Conservation (phyloP, 192 early-diverging fungal species). For the Coemansia reversa region DNA sequence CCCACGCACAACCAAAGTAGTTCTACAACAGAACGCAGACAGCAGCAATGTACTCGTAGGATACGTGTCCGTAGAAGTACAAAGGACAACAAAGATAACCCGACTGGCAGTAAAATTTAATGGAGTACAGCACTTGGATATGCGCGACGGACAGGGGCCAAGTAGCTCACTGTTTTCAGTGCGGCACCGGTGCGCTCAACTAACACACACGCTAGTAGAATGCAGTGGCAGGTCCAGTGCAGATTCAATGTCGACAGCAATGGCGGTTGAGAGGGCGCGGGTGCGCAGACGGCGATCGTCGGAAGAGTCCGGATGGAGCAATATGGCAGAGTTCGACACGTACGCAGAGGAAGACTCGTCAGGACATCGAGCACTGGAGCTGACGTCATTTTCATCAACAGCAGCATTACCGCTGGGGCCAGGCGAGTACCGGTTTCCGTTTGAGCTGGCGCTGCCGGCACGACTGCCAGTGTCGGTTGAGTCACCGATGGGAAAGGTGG, state of each 20-base stretch:
- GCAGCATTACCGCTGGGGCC: conserved; percentile 11
- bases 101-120: conserved; percentile 22
- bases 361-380: background rate
- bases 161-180: conserved; percentile 23
- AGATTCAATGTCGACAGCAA: conserved; percentile 7
- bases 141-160: conserved; percentile 36
- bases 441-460: conserved; percentile 38
- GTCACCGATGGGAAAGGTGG: conserved; percentile 26
- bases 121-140: conserved; percentile 32
- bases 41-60: conserved; percentile 29
- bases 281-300: conserved; percentile 7
- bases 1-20: conserved; percentile 35
- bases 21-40: conserved; percentile 17
- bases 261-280: conserved; percentile 7
- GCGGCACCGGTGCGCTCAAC: conserved; percentile 14
- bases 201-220: conserved; percentile 22
- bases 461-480: conserved; percentile 29
- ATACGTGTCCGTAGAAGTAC: conserved; percentile 18
- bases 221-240: conserved; percentile 2
- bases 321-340: conserved; percentile 3
- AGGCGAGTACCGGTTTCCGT: conserved; percentile 42
- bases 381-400: conserved; percentile 4
- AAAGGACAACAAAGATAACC: conserved; percentile 10
- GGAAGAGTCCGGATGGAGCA: conserved; percentile 2
- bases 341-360: conserved; percentile 7